phyloP scores from a whole-genome alignment of 2,329 filamentous ascomycete genomes.

The Ophiosphaerella herpotricha region DNA sequence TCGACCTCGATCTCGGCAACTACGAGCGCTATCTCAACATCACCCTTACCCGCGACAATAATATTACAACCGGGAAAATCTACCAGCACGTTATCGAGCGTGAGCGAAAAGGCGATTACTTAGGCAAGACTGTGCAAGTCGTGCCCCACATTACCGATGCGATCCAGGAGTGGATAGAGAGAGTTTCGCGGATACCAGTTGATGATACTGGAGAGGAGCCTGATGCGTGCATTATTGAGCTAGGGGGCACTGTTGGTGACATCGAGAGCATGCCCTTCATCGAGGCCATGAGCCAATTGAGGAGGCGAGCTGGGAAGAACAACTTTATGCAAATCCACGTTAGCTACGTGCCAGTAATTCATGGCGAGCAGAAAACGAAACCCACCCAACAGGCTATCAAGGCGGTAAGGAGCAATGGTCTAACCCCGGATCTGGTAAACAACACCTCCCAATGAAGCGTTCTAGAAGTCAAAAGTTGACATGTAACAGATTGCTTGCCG shows the following conservation, averaged over 20 bases:
- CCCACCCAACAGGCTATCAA: slow-evolving; percentile 91
- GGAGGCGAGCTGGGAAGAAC: slow-evolving; percentile 70
- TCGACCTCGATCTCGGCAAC: slow-evolving; percentile 75
- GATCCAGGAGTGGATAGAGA: slow-evolving; percentile 90
- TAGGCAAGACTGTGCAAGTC: slow-evolving; percentile 87
- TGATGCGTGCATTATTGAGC: slow-evolving; percentile 87
- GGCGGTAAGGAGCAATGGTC: slow-evolving; percentile 78
- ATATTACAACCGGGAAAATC: slow-evolving; percentile 97
- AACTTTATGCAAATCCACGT: slow-evolving; percentile 92
- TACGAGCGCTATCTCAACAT: slow-evolving; percentile 83
- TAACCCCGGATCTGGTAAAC: slow-evolving; percentile 63
- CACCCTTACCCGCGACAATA: slow-evolving; percentile 82
- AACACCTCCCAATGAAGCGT: neutral
- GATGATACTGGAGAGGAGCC: slow-evolving; percentile 82
- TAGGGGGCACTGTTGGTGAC: slow-evolving; percentile 74
- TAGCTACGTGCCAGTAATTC: slow-evolving; percentile 78
- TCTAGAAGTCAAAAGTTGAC: slow-evolving; percentile 1
- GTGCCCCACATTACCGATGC: slow-evolving; percentile 91
- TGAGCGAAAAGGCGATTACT: slow-evolving; percentile 74
- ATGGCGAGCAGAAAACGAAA: slow-evolving; percentile 90
- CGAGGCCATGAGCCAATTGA: slow-evolving; percentile 80
- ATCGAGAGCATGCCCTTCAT: slow-evolving; percentile 89
- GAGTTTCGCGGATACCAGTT: slow-evolving; percentile 82
- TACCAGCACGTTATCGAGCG: slow-evolving; percentile 86
- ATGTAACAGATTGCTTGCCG: slow-evolving; percentile 79